Base-by-base conservation (phyloP, 164 flowering plant genomes). In the Litsea cubeba region DNA sequence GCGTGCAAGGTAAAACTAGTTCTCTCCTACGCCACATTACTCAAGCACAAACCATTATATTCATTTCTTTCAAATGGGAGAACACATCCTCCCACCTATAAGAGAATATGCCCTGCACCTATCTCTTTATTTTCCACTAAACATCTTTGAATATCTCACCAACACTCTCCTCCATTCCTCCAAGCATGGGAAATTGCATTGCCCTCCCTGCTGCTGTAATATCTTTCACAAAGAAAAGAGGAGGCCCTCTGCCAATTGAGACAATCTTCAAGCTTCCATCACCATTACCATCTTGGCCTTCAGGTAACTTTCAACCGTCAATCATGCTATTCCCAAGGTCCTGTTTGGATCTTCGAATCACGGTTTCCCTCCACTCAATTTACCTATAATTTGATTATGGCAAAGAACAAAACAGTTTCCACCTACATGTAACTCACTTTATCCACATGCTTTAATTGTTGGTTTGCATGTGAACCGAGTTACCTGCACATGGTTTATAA, bases 191-290 rank as follows among this genome's bases (percentile, higher is more conserved):
- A 46, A 68, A 40, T 40, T 68, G 71, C 54, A 46, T n/a, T 46
- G 5, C 57, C 6, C 57, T 68, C 15, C 1, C 24, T 68, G n/a
- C 50, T 10, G 18, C 15, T 35, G 51, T 25, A 23, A 14, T 22
- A 40, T 69, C 3, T 70, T 18, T 24, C 20, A 46, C 72, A 30
- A 70, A 51, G 40, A 51, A 70, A 24, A 50, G 50, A 50, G n/a
- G 50, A 50, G n/a, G 24, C 5, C n/a, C 26, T 51, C 24, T 80
- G 63, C 85, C 89, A 1, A 82, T 88, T 69, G 78, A 85, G 3
- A 79, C 80, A 79, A 17, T 69, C 8, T 88, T 89, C 84, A 88
- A 80, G 79, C 87, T 89, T 25, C 88, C 93, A 2, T 79, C 91
- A 78, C 83, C 87, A 24, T 2, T 85, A 23, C 90, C 90, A 62